Base-by-base conservation (phyloP, 306 rosid species). In the Pyrus pyrifolia region DNA sequence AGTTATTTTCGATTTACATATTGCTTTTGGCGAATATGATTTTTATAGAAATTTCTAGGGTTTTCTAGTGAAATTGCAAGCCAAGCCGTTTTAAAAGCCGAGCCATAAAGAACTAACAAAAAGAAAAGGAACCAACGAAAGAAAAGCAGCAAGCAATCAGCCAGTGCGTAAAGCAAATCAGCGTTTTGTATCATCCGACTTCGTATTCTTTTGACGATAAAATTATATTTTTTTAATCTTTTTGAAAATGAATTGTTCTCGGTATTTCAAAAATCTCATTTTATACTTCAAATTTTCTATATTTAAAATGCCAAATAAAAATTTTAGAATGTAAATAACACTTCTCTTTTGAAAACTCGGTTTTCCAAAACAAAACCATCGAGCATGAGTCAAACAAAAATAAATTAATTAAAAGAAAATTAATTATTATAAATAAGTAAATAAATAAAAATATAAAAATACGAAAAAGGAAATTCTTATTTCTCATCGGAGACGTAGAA, bases 321-420 rank as follows among this genome's bases (percentile, higher is more conserved):
- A 25, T 25, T 25, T 25, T 25, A 25, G 2, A 25, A 25, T 25
- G 2, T 1, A 0, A 25, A 25, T 25, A 25, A 25, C 27, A 25
- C 27, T 25, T 25, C 27, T 25, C 2, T 51, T 51, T 14, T 1
- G 19, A 63, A 15, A 21, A 53, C 17, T 25, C 4, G 1, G 11
- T 25, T 17, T n/a, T 30, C 10, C 25, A 4, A 51, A 61, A 49
- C 44, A 14, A 60, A 81, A 17, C 71, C 58, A 44, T 12, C 35
- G 4, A 33, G 68, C 68, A 51, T 13, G 70, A 80, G 79, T 83
- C 79, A 80, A 80, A 83, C n/a, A 44, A 61, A 73, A 73, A 72
- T 72, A 79, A 82, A 15, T 51, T 5, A 81, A 65, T 27, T 2
- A 13, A 45, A 67, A 6, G 14, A 33, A 33, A 65, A 33, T 3